A percentile compares a stretch with the other conserved stretches of the same genome.
These are phyloP conservation scores for Cyclanthera cordifolia DNA, from an alignment of 306 rosid genomes.

Conservation along the genomic window DNA sequence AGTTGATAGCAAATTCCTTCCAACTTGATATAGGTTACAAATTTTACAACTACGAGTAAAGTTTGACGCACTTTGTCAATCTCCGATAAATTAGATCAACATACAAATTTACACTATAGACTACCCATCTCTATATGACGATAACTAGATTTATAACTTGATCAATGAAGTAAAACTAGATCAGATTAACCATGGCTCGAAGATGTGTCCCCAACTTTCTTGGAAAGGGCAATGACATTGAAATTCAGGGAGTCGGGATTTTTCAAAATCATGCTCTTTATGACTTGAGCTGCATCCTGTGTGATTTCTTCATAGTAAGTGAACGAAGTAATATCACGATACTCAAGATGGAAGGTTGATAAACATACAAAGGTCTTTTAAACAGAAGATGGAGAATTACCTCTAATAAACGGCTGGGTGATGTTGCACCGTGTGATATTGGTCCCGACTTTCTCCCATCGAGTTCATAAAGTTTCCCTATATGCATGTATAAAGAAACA, in stretches of 20 bases:
- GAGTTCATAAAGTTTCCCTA: conserved; percentile 78
- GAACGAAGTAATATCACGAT: neutral
- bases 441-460: conserved; percentile 76
- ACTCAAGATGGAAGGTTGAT: neutral
- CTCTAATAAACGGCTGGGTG: conserved; percentile 51
- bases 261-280: conserved; percentile 49
- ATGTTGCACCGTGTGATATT: conserved; percentile 64
- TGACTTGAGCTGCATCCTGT: conserved; percentile 77
- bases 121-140: too few species aligned
- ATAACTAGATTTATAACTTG: neutral
- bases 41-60: too few species aligned
- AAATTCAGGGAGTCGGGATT: conserved; percentile 61
- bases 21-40: too few species aligned
- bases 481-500: too few species aligned
- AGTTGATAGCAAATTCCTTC: too few species aligned
- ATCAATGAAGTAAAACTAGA: neutral
- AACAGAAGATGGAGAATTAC: conserved; percentile 19
- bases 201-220: conserved; percentile 24
- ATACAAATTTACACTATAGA: too few species aligned
- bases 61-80: too few species aligned
- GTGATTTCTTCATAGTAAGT: neutral
- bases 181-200: neutral
- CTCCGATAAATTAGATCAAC: too few species aligned
- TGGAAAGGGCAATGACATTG: conserved; percentile 66
- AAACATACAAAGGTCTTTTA: neutral